These are phyloP conservation scores for Sphaceloma murrayae DNA, from an alignment of 2,329 filamentous ascomycete species.

Conservation along the genomic window DNA sequence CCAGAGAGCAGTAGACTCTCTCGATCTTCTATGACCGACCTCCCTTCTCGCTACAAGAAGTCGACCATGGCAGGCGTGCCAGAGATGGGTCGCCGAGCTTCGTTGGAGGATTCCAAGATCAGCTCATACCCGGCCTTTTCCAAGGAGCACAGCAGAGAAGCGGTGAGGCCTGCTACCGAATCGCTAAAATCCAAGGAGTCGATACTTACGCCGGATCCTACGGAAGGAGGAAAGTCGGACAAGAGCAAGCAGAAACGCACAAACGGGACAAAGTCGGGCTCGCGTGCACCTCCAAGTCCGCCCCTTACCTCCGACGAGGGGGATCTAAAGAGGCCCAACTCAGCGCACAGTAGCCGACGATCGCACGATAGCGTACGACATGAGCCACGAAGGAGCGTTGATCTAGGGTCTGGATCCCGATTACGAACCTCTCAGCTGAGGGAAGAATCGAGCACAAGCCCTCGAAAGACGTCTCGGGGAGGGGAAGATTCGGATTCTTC, in stretches of 20 bases:
- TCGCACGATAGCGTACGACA: constrained; percentile 19
- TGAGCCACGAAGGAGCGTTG: constrained; percentile 10
- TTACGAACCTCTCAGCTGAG: constrained; percentile 5
- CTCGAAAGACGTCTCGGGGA: constrained; percentile 9
- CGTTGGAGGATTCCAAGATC: constrained; percentile 30
- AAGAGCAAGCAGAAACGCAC: constrained; percentile 25
- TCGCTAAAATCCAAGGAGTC: constrained; percentile 26
- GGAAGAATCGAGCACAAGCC: constrained; percentile 10
- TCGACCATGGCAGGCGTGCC: constrained; percentile 31
- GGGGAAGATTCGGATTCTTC: constrained; percentile 15
- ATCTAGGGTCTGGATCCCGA: constrained; percentile 9
- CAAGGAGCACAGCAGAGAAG: constrained; percentile 86
- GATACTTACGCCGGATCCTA: constrained; percentile 34
- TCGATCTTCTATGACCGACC: constrained; percentile 19
- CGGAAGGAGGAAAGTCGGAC: constrained; percentile 31
- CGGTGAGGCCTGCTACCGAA: constrained; percentile 51
- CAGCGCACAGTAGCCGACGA: constrained; percentile 36
- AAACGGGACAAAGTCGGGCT: constrained; percentile 17
- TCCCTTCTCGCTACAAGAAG: constrained; percentile 23
- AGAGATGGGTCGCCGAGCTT: constrained; percentile 38
- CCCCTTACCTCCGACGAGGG: constrained; percentile 38
- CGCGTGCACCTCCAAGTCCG: constrained; percentile 38
- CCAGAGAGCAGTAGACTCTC: constrained; percentile 16
- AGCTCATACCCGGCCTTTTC: constrained; percentile 74
- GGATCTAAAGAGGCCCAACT: constrained; percentile 37